Base-by-base conservation (phyloP, 176 grass and related monocot genomes). In the Cenchrus purpureus region DNA sequence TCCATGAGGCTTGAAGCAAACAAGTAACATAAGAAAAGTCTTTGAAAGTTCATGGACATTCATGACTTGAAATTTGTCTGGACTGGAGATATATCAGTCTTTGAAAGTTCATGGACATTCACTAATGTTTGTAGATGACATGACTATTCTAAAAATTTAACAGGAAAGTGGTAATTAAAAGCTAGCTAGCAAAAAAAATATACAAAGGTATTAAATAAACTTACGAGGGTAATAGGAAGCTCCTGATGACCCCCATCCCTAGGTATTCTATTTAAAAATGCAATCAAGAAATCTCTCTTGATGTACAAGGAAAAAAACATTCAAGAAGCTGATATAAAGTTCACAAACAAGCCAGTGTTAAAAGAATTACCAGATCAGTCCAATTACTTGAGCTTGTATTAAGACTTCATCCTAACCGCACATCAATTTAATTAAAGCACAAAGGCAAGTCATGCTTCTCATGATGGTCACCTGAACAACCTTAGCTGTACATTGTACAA, bases 301-400 rank as follows among this genome's bases (percentile, higher is more conserved):
- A 16, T 31, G 34, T 43, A 56, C 0, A 81, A 58, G 50, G 51
- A 17, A 81, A 81, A 81, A 12, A 58, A 46, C 6, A 58, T 49
- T 46, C 12, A 71, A 77, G 19, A 61, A 71, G 34, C 7, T 71
- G 53, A 82, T 28, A 78, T 78, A 46, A 45, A 61, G 1, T 28
- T 61, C 52, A 76, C 22, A 57, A 34, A 54, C 25, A 78, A 17
- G 43, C 12, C 3, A 9, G 57, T 28, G 29, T 25, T 10, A 13
- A 7, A 79, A 79, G 12, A 16, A 71, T 46, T 45, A 58, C 66
- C 55, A 68, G 8, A n/a, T 69, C 37, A 57, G 50, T 69, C 69
- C 19, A 56, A 4, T 43, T 80, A 55, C 17, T 34, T 68, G 63
- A 54, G 49, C 48, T 54, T 81, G 52, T 8, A 68, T 37, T 11